These are phyloP conservation scores for Margaritispora aquatica DNA, from an alignment of 495 filamentous ascomycete genomes.

Conservation along the genomic window DNA sequence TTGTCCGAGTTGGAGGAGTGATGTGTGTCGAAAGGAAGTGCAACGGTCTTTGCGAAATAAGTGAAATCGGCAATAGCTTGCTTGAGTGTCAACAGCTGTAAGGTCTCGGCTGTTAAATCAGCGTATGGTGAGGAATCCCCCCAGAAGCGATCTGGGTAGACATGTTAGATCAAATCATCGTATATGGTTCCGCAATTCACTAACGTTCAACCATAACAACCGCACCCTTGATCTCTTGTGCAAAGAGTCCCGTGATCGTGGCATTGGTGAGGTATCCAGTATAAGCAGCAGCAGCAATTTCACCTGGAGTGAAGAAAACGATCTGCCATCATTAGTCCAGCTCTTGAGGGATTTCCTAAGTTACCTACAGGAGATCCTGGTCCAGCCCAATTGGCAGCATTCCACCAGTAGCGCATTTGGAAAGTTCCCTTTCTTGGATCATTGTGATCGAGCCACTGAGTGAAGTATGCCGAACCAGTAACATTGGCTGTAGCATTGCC, in stretches of 20 bases:
- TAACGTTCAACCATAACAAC: conserved; percentile 52
- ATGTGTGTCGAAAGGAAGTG: conserved; percentile 50
- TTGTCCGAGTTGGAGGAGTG: conserved; percentile 45
- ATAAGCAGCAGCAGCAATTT: conserved; percentile 45
- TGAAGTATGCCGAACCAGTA: conserved; percentile 29
- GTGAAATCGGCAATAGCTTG: conserved; percentile 56
- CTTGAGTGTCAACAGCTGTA: conserved; percentile 56
- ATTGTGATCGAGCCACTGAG: conserved; percentile 49
- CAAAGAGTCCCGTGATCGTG: conserved; percentile 44
- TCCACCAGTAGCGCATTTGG: conserved; percentile 46
- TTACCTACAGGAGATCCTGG: conserved; percentile 46
- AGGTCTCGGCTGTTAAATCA: conserved; percentile 45
- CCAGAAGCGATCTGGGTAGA: conserved; percentile 49
- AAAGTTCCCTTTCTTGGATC: conserved; percentile 48
- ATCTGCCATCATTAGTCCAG: conserved; percentile 27
- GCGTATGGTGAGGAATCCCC: conserved; percentile 54
- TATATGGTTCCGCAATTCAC: conserved; percentile 13
- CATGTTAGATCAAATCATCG: background rate
- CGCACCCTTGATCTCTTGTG: conserved; percentile 48
- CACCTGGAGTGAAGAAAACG: conserved; percentile 54
- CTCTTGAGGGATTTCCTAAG: background rate
- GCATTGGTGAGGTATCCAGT: conserved; percentile 42
- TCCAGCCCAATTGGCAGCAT: conserved; percentile 42
- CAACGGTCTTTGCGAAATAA: conserved; percentile 54
- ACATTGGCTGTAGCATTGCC: background rate